Percentiles rank a stretch among this genome's conserved stretches.
Conservation (phyloP, 2,329 filamentous ascomycete genomes). For the Paracoccidioides lutzii region DNA sequence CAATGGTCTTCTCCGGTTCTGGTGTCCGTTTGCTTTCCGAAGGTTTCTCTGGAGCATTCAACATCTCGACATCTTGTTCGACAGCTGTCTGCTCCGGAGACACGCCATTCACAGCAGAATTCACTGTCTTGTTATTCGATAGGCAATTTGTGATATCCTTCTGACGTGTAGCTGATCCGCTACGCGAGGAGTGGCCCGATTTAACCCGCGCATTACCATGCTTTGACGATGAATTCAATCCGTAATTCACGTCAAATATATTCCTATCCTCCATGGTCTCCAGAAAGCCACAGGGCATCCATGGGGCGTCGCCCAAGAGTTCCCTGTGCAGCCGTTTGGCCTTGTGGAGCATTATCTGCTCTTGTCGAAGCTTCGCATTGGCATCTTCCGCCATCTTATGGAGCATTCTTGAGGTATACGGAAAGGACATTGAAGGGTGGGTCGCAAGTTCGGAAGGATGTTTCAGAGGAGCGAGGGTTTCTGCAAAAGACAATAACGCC, state of each 20-base stretch:
- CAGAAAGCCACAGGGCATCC: conserved; percentile 43
- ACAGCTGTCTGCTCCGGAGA: background rate
- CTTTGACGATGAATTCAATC: background rate
- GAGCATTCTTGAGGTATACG: conserved; percentile 47
- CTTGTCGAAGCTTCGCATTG: conserved; percentile 44
- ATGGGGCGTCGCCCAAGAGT: conserved; percentile 48
- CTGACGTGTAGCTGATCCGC: conserved; percentile 5
- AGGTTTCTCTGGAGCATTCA: conserved; percentile 13
- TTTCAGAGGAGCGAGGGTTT: conserved; percentile 48
- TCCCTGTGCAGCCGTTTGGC: conserved; percentile 46
- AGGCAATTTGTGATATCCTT: background rate
- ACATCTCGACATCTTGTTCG: conserved; percentile 25
- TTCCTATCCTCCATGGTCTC: conserved; percentile 39
- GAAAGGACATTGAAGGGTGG: conserved; percentile 46
- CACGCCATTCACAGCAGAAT: conserved; percentile 6
- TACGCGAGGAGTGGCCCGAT: conserved; percentile 6
- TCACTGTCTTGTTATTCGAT: conserved; percentile 3
- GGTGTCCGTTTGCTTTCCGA: background rate
- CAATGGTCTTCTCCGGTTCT: background rate
- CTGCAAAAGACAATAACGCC: conserved; percentile 20
- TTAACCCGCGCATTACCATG: conserved; percentile 8
- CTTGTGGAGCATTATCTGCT: conserved; percentile 43
- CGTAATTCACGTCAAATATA: conserved; percentile 30
- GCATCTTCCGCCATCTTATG: conserved; percentile 45
- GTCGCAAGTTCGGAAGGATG: conserved; percentile 47